Percentiles rank a stretch among this genome's conserved stretches.
phyloP scores from a whole-genome alignment of 2,329 filamentous ascomycete genomes.

The Magnaporthiopsis rhizophila region DNA sequence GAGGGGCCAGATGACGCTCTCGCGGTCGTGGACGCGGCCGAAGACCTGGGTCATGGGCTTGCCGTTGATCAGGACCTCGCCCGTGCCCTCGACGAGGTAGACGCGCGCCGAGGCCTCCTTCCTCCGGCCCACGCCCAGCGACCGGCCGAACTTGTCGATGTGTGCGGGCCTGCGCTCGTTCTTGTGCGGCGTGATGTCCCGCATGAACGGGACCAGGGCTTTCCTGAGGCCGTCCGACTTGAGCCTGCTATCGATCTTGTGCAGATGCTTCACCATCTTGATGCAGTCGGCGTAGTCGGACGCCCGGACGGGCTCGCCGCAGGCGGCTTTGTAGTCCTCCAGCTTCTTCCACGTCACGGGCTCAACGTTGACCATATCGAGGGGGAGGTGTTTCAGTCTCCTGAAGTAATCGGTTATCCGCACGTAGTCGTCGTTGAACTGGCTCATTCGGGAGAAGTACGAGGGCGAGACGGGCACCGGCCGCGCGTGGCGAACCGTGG shows the following conservation, averaged over 20 bases:
- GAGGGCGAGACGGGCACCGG: constrained; percentile 77
- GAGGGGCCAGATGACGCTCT: constrained; percentile 88
- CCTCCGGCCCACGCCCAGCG: constrained; percentile 73
- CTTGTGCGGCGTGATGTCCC: constrained; percentile 63
- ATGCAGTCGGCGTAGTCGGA: constrained; percentile 74
- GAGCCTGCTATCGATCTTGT: constrained; percentile 74
- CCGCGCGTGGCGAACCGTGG: constrained; percentile 46
- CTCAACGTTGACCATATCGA: constrained; percentile 57
- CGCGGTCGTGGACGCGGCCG: constrained; percentile 82
- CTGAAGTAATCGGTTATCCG: constrained; percentile 62
- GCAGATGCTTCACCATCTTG: constrained; percentile 67
- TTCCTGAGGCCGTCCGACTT: constrained; percentile 61
- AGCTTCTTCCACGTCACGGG: constrained; percentile 75
- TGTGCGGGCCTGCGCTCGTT: constrained; percentile 53
- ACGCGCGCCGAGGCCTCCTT: constrained; percentile 83
- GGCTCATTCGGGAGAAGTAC: constrained; percentile 85
- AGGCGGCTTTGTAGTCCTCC: constrained; percentile 61
- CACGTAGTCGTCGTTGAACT: constrained; percentile 80
- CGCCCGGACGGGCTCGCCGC: constrained; percentile 65
- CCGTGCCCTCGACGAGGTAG: constrained; percentile 85
- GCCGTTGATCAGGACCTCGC: constrained; percentile 84
- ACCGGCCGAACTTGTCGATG: constrained; percentile 70
- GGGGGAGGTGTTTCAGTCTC: constrained; percentile 67
- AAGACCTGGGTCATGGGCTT: constrained; percentile 78
- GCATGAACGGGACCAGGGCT: constrained; percentile 62